Percentiles rank a stretch among this genome's conserved stretches.
Conservation (phyloP, 345 rosid genomes). For the Lenwebbia sp. region DNA sequence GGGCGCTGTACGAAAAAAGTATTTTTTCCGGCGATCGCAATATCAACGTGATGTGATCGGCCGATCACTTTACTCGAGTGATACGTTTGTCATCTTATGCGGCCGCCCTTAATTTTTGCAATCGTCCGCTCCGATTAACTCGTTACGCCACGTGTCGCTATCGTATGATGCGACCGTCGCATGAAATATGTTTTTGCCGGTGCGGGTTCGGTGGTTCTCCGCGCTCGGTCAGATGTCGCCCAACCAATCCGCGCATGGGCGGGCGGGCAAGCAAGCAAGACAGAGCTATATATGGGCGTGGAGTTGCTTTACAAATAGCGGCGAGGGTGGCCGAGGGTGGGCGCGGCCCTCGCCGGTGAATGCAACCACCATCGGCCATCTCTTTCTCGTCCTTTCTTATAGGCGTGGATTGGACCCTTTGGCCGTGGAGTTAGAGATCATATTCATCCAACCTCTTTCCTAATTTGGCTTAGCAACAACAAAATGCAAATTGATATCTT, state of each 20-base stretch:
- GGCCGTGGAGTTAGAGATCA: neutral
- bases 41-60: neutral
- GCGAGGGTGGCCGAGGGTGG: neutral
- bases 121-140: rapidly evolving
- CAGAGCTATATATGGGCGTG: neutral
- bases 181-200: neutral
- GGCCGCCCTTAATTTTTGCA: neutral
- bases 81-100: rapidly evolving
- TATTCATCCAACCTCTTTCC: neutral
- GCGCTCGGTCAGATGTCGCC: rapidly evolving
- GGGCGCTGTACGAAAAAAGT: too few species aligned
- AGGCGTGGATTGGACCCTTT: neutral
- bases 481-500: neutral
- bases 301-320: neutral
- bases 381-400: neutral
- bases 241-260: rapidly evolving
- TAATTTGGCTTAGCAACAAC: neutral
- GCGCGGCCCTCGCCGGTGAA: rapidly evolving
- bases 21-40: neutral
- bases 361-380: neutral
- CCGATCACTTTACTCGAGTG: neutral
- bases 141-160: neutral
- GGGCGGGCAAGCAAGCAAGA: rapidly evolving
- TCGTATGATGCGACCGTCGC: neutral
- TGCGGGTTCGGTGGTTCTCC: rapidly evolving